Conservation (phyloP, 129 eudicot genomes). For the Flaveria robusta region DNA sequence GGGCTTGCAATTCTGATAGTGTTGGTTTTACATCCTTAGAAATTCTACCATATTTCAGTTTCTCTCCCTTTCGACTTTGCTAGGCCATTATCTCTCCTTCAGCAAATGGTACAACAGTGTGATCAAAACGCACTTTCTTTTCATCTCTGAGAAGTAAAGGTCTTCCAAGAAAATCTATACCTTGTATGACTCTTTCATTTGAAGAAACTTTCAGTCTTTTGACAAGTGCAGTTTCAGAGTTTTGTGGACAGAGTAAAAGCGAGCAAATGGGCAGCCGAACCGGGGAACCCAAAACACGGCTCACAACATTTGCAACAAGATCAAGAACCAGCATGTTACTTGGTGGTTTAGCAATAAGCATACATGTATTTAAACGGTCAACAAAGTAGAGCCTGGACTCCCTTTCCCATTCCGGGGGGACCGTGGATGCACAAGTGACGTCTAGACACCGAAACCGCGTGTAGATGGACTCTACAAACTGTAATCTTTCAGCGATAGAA, state of each 20-base stretch:
- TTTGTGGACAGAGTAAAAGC: constrained; percentile 54
- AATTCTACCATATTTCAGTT: constrained; percentile 82
- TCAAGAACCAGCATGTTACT: constrained; percentile 45
- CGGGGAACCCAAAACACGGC: constrained; percentile 62
- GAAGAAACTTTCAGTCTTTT: neutral
- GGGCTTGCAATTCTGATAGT: constrained; percentile 65
- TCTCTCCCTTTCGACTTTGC: constrained; percentile 67
- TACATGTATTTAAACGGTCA: constrained; percentile 4
- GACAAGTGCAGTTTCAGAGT: constrained; percentile 37
- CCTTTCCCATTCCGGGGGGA: constrained; percentile 54
- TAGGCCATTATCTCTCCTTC: constrained; percentile 84
- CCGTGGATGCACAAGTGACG: constrained; percentile 46
- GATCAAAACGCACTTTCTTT: constrained; percentile 48
- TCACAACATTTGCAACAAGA: constrained; percentile 49
- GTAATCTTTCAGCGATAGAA: constrained; percentile 50
- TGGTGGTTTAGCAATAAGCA: constrained; percentile 15
- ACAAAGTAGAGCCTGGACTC: constrained; percentile 46
- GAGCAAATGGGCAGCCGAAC: constrained; percentile 57
- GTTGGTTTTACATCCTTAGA: constrained; percentile 47
- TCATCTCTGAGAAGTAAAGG: constrained; percentile 73
- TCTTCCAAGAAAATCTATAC: constrained; percentile 51
- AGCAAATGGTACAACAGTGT: constrained; percentile 62
- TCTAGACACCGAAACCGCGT: constrained; percentile 52
- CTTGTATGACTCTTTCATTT: constrained; percentile 11
- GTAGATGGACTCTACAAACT: constrained; percentile 53